phyloP scores from a whole-genome alignment of 257 asterid species.

The Jasminum sambac region DNA sequence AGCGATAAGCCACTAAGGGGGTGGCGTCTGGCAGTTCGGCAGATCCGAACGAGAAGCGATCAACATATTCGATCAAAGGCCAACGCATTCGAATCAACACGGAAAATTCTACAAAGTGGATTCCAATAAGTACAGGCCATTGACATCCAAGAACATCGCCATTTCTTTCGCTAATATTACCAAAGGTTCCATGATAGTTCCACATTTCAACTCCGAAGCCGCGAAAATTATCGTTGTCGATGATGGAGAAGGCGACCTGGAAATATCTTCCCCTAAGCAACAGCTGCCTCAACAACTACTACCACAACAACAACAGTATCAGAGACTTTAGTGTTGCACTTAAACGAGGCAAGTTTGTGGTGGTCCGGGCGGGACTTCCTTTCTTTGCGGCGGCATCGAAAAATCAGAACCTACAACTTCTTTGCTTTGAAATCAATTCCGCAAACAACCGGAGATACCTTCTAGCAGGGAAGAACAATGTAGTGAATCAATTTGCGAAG shows the following conservation, averaged over 20 bases:
- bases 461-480: slow-evolving; percentile 46
- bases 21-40: slow-evolving; percentile 67
- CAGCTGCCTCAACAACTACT: no score
- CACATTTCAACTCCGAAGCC: slow-evolving; percentile 50
- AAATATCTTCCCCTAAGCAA: slow-evolving; percentile 83
- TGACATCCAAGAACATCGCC: slow-evolving; percentile 44
- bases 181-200: slow-evolving; percentile 66
- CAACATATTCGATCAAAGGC: slow-evolving; percentile 41
- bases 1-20: slow-evolving; percentile 52
- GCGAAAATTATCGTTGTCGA: slow-evolving; percentile 41
- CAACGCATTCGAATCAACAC: slow-evolving; percentile 42
- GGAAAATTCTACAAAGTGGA: slow-evolving; percentile 59
- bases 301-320: slow-evolving; percentile 32
- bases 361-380: slow-evolving; percentile 81
- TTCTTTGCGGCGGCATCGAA: slow-evolving; percentile 49
- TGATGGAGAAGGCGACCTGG: slow-evolving; percentile 62
- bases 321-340: slow-evolving; percentile 42
- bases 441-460: slow-evolving; percentile 35
- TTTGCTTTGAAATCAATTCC: slow-evolving; percentile 56
- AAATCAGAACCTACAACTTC: slow-evolving; percentile 46
- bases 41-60: slow-evolving; percentile 35
- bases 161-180: slow-evolving; percentile 53
- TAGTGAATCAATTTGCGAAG: slow-evolving; percentile 29
- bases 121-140: slow-evolving; percentile 31
- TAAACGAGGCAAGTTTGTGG: slow-evolving; percentile 46